phyloP scores from a whole-genome alignment of 306 rosid genomes.

The Arachis hypogaea region DNA sequence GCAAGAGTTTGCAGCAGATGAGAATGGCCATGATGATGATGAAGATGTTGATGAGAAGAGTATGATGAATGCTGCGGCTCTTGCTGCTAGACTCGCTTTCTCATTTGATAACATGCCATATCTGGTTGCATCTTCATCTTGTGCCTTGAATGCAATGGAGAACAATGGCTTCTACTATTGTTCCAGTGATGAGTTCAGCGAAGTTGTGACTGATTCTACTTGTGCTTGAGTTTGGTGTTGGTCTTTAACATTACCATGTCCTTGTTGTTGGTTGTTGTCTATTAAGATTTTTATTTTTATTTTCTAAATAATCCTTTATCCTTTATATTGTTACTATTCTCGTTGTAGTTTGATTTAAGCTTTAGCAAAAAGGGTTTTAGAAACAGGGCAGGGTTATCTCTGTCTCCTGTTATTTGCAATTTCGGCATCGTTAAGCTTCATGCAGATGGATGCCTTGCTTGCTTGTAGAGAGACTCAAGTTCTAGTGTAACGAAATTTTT shows the following conservation, averaged over 20 bases:
- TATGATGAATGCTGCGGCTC: conserved; percentile 38
- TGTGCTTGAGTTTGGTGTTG: conserved; percentile 53
- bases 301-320: not conserved
- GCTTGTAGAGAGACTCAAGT: conserved; percentile 35
- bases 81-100: conserved; percentile 61
- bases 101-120: conserved; percentile 87
- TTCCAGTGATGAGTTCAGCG: conserved; percentile 50
- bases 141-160: conserved; percentile 58
- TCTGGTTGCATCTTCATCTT: conserved; percentile 51
- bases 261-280: conserved; percentile 38
- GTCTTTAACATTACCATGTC: conserved; percentile 5
- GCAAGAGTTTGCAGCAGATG: conserved; percentile 40
- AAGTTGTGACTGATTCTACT: conserved; percentile 48
- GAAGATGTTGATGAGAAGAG: conserved; percentile 43
- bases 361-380: conserved; percentile 41
- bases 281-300: conserved; percentile 28
- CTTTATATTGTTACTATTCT: not conserved
- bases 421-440: conserved; percentile 42
- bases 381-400: conserved; percentile 39
- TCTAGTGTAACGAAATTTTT: conserved; percentile 20
- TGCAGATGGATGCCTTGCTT: conserved; percentile 33
- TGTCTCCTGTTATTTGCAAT: conserved; percentile 38
- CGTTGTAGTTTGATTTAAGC: not conserved
- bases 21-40: conserved; percentile 29
- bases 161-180: conserved; percentile 64